Conservation (phyloP, 2,329 filamentous ascomycete species). For the Penicillium sp. region DNA sequence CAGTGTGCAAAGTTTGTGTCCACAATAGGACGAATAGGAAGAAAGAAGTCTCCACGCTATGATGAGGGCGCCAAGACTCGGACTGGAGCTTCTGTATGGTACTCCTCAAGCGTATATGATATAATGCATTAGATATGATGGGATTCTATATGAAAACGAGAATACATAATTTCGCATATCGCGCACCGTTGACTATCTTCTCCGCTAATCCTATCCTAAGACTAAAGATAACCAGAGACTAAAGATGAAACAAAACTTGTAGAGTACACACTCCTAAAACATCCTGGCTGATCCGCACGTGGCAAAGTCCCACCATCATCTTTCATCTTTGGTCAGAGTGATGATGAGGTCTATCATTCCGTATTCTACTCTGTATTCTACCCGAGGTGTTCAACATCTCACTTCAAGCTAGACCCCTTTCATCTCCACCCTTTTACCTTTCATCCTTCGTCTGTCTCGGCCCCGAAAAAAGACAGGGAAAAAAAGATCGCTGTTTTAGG, state of each 20-base stretch:
- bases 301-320: conserved; percentile 16
- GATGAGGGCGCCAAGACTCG: neutral
- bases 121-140: no score
- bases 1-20: neutral
- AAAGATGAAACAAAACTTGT: neutral
- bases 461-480: neutral
- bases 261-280: neutral
- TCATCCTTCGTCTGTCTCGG: neutral
- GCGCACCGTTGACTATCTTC: neutral
- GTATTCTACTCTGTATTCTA: no score
- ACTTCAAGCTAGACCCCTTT: neutral
- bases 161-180: no score
- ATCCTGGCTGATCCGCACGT: conserved; percentile 19
- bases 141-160: neutral
- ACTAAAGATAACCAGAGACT: neutral
- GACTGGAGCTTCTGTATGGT: neutral
- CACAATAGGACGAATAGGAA: neutral
- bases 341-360: no score
- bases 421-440: neutral
- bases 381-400: neutral
- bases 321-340: neutral
- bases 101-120: neutral
- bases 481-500: conserved; percentile 3
- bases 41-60: neutral
- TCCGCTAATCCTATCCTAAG: neutral